Conservation (phyloP, 116 monocot genomes). For the Dioscorea cayenensis region DNA sequence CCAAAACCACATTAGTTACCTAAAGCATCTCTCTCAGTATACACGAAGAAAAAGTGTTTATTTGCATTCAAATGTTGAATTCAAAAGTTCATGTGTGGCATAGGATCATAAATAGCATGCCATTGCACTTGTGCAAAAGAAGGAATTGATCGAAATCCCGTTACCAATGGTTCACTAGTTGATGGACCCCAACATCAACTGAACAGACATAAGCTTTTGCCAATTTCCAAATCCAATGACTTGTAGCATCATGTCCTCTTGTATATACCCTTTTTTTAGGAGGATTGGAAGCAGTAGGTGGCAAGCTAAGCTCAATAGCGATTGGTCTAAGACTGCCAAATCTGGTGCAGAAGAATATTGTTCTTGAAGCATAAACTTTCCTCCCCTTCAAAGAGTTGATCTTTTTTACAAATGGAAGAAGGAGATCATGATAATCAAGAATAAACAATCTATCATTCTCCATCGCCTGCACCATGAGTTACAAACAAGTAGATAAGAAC, state of each 20-base stretch:
- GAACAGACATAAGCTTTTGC: slow-evolving; percentile 83
- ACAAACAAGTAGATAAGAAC: background rate
- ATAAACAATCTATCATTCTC: slow-evolving; percentile 52
- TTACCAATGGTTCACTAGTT: slow-evolving; percentile 84
- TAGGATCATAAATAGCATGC: no score
- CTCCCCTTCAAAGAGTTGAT: slow-evolving; percentile 52
- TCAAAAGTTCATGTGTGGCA: no score
- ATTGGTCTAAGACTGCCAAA: slow-evolving; percentile 46
- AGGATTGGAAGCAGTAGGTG: slow-evolving; percentile 27
- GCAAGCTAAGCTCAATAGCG: slow-evolving; percentile 71
- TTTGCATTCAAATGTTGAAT: no score
- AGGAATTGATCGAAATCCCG: background rate
- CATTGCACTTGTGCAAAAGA: no score
- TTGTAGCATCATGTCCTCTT: slow-evolving; percentile 48
- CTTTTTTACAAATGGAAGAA: slow-evolving; percentile 60
- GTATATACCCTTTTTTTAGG: slow-evolving; percentile 45
- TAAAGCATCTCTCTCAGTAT: no score
- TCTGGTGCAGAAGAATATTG: slow-evolving; percentile 43
- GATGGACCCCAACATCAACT: slow-evolving; percentile 72
- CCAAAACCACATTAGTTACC: background rate
- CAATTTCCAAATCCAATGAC: slow-evolving; percentile 71
- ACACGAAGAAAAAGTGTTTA: no score
- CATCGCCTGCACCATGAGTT: slow-evolving; percentile 44
- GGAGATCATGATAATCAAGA: slow-evolving; percentile 69
- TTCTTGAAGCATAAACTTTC: slow-evolving; percentile 66